Conservation (phyloP, 495 filamentous ascomycete genomes). For the Beverwykella pulmonaria region DNA sequence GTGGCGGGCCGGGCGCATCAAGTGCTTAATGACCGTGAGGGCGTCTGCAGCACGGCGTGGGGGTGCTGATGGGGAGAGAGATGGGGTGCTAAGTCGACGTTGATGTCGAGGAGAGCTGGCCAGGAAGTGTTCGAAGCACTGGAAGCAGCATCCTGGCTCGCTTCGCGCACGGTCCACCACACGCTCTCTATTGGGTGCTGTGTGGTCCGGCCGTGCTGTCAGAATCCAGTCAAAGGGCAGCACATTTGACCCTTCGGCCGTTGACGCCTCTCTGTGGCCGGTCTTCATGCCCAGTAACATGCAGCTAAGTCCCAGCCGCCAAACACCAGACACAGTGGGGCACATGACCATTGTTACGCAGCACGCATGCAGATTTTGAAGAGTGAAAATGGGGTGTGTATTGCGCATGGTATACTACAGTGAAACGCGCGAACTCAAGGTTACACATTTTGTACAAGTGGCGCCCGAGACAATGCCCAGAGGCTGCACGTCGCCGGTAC, state of each 20-base stretch:
- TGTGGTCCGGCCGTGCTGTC: not conserved
- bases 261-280: not conserved
- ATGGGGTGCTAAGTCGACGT: not conserved
- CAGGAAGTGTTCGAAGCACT: not conserved
- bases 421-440: not conserved
- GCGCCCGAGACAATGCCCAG: not conserved
- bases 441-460: slow-evolving; percentile 25
- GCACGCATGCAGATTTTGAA: not conserved
- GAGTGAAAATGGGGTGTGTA: slow-evolving; percentile 5
- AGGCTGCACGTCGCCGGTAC: not conserved
- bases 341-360: slow-evolving; percentile 17
- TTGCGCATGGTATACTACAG: slow-evolving; percentile 15
- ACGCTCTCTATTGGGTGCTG: not conserved
- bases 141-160: not conserved
- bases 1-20: not conserved
- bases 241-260: not conserved
- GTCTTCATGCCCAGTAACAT: not conserved
- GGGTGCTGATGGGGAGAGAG: not conserved
- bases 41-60: slow-evolving; percentile 7
- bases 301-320: slow-evolving; percentile 4
- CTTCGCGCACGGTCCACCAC: not conserved
- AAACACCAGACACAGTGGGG: not conserved
- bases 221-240: not conserved
- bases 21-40: not conserved
- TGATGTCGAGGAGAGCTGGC: slow-evolving; percentile 3